Evolutionary conservation across 2,329 filamentous ascomycete genomes (phyloP).

Genomic region (Microdochium paspali): DNA sequence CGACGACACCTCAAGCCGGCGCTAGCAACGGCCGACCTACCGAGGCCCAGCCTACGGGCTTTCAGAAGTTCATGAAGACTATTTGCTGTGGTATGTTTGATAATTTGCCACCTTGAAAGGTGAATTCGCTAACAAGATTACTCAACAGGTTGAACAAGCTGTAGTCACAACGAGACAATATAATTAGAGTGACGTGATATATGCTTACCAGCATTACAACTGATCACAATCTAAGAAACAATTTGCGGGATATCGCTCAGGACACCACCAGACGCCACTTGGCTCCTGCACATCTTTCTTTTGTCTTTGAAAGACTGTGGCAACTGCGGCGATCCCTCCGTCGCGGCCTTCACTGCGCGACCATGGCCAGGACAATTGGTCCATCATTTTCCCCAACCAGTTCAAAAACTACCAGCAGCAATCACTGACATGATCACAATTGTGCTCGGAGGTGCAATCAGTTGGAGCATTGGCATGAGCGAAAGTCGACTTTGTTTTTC

Average conservation of each 20-base stretch:
- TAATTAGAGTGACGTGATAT: neutral
- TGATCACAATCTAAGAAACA: neutral
- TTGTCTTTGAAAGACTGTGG: neutral
- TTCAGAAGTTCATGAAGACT: slow-evolving; percentile 88
- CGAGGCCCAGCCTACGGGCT: slow-evolving; percentile 69
- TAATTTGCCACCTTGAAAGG: neutral
- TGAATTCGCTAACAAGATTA: neutral
- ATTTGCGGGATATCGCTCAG: neutral
- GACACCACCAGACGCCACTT: neutral
- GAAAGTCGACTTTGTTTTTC: slow-evolving; percentile 10
- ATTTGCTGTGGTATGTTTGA: slow-evolving; percentile 71
- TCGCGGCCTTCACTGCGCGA: no score
- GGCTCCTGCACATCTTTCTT: neutral
- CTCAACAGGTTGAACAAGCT: neutral
- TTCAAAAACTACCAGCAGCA: no score
- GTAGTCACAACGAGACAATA: neutral
- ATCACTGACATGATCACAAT: no score
- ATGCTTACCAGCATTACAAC: neutral
- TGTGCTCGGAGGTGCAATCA: neutral
- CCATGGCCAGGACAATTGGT: no score
- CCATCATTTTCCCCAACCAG: no score
- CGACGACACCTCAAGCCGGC: slow-evolving; percentile 44
- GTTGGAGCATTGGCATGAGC: neutral
- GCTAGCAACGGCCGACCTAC: slow-evolving; percentile 44
- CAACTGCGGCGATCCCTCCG: neutral